Conservation (phyloP, 768 basidiomycete genomes). For the Xerocomellus amylosporus region DNA sequence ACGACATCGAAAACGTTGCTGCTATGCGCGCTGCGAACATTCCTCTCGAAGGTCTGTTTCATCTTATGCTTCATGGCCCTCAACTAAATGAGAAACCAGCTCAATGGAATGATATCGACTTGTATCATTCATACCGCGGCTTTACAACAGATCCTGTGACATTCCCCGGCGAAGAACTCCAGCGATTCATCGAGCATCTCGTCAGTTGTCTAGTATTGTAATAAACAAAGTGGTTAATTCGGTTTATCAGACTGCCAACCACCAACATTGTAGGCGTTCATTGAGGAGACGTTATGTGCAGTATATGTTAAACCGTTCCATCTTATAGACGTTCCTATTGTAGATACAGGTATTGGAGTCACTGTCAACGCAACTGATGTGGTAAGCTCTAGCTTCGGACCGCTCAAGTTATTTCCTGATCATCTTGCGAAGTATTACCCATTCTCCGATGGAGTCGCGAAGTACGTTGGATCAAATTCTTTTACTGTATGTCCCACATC, state of each 20-base stretch:
- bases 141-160: slow-evolving; percentile 66
- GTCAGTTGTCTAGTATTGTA: slow-evolving; percentile 36
- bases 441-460: slow-evolving; percentile 58
- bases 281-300: neutral
- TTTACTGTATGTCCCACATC: neutral
- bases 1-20: slow-evolving; percentile 52
- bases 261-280: slow-evolving; percentile 29
- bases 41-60: slow-evolving; percentile 64
- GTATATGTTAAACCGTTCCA: neutral
- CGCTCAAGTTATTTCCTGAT: neutral
- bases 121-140: slow-evolving; percentile 66
- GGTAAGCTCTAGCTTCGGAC: slow-evolving; percentile 38
- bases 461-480: slow-evolving; percentile 35
- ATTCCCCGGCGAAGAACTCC: slow-evolving; percentile 55
- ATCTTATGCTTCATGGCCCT: neutral
- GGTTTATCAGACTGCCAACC: slow-evolving; percentile 19
- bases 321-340: slow-evolving; percentile 60
- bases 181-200: slow-evolving; percentile 52
- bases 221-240: slow-evolving; percentile 2
- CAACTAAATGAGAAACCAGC: slow-evolving; percentile 34
- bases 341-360: slow-evolving; percentile 60
- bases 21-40: slow-evolving; percentile 66
- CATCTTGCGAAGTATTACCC: slow-evolving; percentile 54
- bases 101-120: slow-evolving; percentile 79
- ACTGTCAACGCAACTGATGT: slow-evolving; percentile 58